These are phyloP conservation scores for Halenospora varia DNA, from an alignment of 495 filamentous ascomycete species.

Conservation along the genomic window DNA sequence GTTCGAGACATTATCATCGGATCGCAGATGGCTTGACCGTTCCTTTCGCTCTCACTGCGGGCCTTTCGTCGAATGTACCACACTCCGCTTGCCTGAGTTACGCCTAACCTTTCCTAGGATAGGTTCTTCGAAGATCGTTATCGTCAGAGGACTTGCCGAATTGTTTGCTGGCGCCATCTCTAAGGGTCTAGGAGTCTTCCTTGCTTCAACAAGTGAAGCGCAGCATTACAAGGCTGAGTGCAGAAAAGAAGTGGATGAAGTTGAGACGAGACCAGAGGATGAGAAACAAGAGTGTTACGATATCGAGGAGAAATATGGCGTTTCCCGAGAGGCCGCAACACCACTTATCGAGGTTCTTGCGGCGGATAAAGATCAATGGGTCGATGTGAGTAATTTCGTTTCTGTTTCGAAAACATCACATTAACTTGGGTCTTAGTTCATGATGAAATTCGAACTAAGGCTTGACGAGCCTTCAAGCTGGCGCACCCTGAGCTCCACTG, in stretches of 20 bases:
- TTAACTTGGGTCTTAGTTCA: slow-evolving; percentile 29
- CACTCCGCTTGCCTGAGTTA: neutral
- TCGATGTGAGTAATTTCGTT: slow-evolving; percentile 27
- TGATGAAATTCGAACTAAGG: slow-evolving; percentile 52
- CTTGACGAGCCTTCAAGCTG: slow-evolving; percentile 39
- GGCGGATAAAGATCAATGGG: slow-evolving; percentile 38
- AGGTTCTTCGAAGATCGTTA: slow-evolving; percentile 54
- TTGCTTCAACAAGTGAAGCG: slow-evolving; percentile 44
- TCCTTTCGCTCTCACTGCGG: slow-evolving; percentile 59
- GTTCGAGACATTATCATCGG: slow-evolving; percentile 50
- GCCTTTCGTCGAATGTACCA: slow-evolving; percentile 35
- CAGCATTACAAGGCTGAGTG: slow-evolving; percentile 44
- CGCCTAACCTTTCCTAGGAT: slow-evolving; percentile 31
- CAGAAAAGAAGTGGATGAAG: slow-evolving; percentile 38
- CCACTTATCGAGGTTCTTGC: slow-evolving; percentile 38
- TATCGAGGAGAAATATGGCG: slow-evolving; percentile 39
- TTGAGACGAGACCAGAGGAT: slow-evolving; percentile 33
- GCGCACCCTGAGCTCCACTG: slow-evolving; percentile 41
- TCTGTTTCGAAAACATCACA: neutral
- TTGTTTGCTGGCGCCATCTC: slow-evolving; percentile 61
- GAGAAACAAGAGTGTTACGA: slow-evolving; percentile 41
- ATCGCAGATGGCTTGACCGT: slow-evolving; percentile 61
- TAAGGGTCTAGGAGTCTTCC: slow-evolving; percentile 66
- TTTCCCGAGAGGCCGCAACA: slow-evolving; percentile 26
- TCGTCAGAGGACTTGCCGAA: slow-evolving; percentile 63